A percentile compares a stretch with the other conserved stretches of the same genome.
Conservation (phyloP, 2,329 filamentous ascomycete species). For the Colletotrichum noveboracense region DNA sequence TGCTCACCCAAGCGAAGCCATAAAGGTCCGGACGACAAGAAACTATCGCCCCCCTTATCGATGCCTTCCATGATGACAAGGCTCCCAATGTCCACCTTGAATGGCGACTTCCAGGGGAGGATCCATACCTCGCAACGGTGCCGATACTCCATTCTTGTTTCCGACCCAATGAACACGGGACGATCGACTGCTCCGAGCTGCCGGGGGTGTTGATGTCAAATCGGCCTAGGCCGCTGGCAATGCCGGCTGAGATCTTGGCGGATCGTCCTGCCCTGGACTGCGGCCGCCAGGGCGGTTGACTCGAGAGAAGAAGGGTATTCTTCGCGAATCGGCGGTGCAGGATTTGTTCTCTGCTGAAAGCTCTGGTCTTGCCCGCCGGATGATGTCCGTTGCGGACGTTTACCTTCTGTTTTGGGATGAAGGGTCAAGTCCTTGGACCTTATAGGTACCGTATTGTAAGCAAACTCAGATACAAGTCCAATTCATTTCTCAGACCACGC, state of each 20-base stretch:
- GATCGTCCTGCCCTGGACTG: not conserved
- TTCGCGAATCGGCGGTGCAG: not conserved
- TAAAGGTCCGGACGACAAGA: not conserved
- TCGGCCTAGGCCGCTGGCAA: not conserved
- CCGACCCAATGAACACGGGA: not conserved
- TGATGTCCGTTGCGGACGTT: not conserved
- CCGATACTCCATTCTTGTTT: not conserved
- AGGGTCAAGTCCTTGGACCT: rapidly evolving
- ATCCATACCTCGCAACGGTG: not conserved
- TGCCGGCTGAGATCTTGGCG: not conserved
- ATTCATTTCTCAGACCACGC: not conserved
- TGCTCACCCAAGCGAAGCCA: not conserved
- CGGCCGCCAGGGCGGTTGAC: not conserved
- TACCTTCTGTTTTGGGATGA: not conserved
- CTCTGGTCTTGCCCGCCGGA: not conserved
- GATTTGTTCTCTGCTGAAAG: not conserved
- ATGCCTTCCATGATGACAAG: not conserved
- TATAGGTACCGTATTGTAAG: not conserved
- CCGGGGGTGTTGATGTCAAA: not conserved
- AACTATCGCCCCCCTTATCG: not conserved
- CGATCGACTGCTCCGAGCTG: not conserved
- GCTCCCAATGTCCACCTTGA: not conserved
- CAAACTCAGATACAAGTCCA: not conserved
- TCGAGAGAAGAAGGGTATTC: not conserved
- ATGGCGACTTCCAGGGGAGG: not conserved